Conservation (phyloP, 148 eudicot species). For the Rhododendron kiyosumense region DNA sequence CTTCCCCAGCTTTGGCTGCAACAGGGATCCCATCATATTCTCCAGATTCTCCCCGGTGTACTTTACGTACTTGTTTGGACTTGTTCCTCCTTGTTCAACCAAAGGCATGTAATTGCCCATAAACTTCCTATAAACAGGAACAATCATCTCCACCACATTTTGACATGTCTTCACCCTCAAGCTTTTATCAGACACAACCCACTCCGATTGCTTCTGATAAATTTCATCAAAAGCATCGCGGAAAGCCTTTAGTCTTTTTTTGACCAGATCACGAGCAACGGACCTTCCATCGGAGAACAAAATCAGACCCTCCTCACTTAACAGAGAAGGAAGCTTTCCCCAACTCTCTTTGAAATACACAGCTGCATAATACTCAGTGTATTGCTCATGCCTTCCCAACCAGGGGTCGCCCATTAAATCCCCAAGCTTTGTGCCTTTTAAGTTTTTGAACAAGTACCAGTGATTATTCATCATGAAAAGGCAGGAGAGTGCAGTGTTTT, state of each 20-base stretch:
- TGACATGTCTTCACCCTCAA: constrained; percentile 52
- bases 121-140: constrained; percentile 53
- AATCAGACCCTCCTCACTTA: constrained; percentile 45
- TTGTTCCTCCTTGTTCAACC: constrained; percentile 31
- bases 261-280: constrained; percentile 34
- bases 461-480: constrained; percentile 86
- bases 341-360: constrained; percentile 62
- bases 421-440: constrained; percentile 49
- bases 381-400: constrained; percentile 33
- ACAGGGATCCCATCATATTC: constrained; percentile 44
- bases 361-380: constrained; percentile 30
- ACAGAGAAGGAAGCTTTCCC: constrained; percentile 49
- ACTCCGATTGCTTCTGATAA: constrained; percentile 46
- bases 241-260: constrained; percentile 54
- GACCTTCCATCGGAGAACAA: constrained; percentile 40
- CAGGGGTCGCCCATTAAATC: constrained; percentile 68
- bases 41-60: constrained; percentile 51
- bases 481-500: constrained; percentile 39
- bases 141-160: constrained; percentile 42
- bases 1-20: constrained; percentile 45
- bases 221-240: constrained; percentile 48
- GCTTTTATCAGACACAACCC: constrained; percentile 49
- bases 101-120: constrained; percentile 33
- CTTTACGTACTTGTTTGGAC: constrained; percentile 38
- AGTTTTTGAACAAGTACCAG: constrained; percentile 40